A percentile compares a stretch with the other conserved stretches of the same genome.
These are phyloP conservation scores for Ustilago cynodontis DNA, from an alignment of 1,284 basidiomycete species.

Conservation along the genomic window DNA sequence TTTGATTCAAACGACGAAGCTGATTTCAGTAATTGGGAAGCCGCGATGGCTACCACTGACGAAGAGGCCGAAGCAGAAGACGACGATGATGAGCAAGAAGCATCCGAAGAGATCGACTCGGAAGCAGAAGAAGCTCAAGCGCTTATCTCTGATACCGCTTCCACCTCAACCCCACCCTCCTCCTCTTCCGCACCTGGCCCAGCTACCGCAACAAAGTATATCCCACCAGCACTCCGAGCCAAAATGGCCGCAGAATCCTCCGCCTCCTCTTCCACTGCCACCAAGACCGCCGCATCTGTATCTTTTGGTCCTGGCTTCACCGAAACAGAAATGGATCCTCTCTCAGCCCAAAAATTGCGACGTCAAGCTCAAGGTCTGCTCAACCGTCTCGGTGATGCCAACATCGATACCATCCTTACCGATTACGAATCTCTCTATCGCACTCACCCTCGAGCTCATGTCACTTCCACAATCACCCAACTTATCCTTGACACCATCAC, in stretches of 20 bases:
- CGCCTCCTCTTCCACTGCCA: neutral
- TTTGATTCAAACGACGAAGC: conserved; percentile 51
- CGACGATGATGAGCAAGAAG: conserved; percentile 16
- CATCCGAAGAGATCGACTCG: conserved; percentile 23
- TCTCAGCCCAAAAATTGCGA: conserved; percentile 76
- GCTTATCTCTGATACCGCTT: conserved; percentile 17
- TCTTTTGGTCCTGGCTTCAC: neutral
- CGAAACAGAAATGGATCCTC: conserved; percentile 54
- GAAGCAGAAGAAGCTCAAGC: conserved; percentile 43
- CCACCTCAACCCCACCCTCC: conserved; percentile 1
- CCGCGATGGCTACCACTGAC: conserved; percentile 54
- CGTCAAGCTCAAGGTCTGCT: conserved; percentile 87
- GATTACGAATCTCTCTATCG: conserved; percentile 84
- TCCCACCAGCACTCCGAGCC: conserved; percentile 73
- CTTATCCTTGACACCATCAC: conserved; percentile 87
- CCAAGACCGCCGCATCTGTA: neutral
- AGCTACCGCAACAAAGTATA: conserved; percentile 70
- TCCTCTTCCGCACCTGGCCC: conserved; percentile 13
- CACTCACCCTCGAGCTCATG: conserved; percentile 83
- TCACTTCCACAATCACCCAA: conserved; percentile 82
- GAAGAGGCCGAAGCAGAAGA: conserved; percentile 30
- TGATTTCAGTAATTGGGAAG: conserved; percentile 53
- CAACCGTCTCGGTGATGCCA: conserved; percentile 89
- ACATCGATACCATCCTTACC: conserved; percentile 83
- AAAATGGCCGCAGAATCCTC: conserved; percentile 64